Base-by-base conservation (phyloP, 2,329 filamentous ascomycete species). In the Pseudocercospora pini-densiflorae region DNA sequence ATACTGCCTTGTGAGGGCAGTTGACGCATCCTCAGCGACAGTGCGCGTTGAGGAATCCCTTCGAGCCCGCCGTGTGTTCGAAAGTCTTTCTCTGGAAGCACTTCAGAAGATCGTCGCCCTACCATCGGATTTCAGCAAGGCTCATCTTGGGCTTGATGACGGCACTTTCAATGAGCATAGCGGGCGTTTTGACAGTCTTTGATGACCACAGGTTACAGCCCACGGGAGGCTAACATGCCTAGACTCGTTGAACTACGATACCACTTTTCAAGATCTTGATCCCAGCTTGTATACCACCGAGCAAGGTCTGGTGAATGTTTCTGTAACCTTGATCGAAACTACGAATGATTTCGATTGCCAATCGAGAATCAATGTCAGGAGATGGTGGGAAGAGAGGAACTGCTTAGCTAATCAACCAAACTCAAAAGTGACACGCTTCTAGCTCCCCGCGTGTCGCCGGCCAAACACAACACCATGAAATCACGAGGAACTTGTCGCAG, bases 1-100 rank as follows among this genome's bases (percentile, higher is more conserved):
- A 0, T 87, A 85, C 77, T 84, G 82, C 63, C 80, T 87, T 86
- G 82, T 87, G 5, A 80, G 86, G 23, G 83, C 83, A 0, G 70
- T 75, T 0, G 75, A 74, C 12, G 68, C 75, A 0, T 65, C 77
- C 0, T 71, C 73, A 7, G 71, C 77, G 0, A 66, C 73, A 1
- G 72, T 77, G 8, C 76, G 81, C 16, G 73, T 82, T 2, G 61
- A 74, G 14, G 74, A 72, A 62, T 80, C 76, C 23, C 74, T 79
- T 16, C 69, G 64, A 2, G 63, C 77, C 9, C 76, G 82, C 4
- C 75, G 76, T 23, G 69, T 82, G 4, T 77, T 77, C 57, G 72
- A 80, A 33, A 65, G 64, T 7, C 65, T 78, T 0, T 53, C 72
- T 4, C 57, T 72, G 2, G 53, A 64, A 64, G 51, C 69, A 49